Base-by-base conservation (phyloP, 192 early-diverging fungal species). In the Radiomyces spectabilis region DNA sequence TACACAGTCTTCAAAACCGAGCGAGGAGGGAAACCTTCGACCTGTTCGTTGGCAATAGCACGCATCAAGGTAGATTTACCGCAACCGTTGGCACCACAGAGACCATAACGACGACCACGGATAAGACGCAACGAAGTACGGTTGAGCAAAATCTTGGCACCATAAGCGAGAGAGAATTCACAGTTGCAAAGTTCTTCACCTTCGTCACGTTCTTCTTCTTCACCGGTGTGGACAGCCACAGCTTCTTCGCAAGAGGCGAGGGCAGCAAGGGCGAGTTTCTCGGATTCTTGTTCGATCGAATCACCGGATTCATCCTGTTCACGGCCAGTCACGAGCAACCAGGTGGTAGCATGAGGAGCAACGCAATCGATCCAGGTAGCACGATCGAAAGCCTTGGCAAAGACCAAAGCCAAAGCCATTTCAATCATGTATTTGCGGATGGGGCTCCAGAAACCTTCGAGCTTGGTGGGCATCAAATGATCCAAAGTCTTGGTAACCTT, bases 141-240 rank as follows among this genome's bases (percentile, higher is more conserved):
- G 80, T 86, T 86, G 50, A 89, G 72, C 54, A 91, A 59, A 61
- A 89, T 85, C 81, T 83, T 87, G 78, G 80, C 82, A 78, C 88
- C 86, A 69, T 89, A 88, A 46, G 85, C 88, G 52, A 89, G 77
- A 6, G 86, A 86, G 84, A 89, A 91, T 53, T 85, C 85, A 63
- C 83, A 87, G 74, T 91, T 85, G 71, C 71, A 73, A 40, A 72
- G 74, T 33, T 71, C 71, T 55, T 71, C 80, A 61, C 75, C 80
- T 63, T 74, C 78, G 44, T 75, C 76, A 40, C 74, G 55, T 46
- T 75, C 76, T 47, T 69, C 68, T 33, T 62, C 60, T 21, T 72
- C 59, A 27, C 33, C 41, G 4, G 27, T 38, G 18, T 60, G 37
- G 31, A 51, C 58, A 51, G 68, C 64, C 56, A 71, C 70, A 35